These are phyloP conservation scores for Colletotrichum lini DNA, from an alignment of 2,329 filamentous ascomycete genomes.

Conservation along the genomic window DNA sequence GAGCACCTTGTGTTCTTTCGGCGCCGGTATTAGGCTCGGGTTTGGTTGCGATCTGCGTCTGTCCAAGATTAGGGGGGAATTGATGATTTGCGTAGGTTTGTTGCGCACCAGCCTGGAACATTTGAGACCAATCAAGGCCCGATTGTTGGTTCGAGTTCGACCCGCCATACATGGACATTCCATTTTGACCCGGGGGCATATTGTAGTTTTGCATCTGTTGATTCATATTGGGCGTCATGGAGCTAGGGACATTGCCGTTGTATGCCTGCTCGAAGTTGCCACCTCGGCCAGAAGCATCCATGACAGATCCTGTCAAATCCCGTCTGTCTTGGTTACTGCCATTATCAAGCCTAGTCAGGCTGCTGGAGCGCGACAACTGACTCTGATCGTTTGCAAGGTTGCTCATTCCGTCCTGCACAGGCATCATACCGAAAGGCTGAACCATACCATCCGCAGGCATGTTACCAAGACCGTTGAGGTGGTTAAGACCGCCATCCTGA, in stretches of 20 bases:
- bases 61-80: constrained; percentile 76
- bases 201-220: constrained; percentile 76
- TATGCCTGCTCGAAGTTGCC: constrained; percentile 68
- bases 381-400: constrained; percentile 73
- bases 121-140: constrained; percentile 81
- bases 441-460: constrained; percentile 71
- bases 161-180: constrained; percentile 74
- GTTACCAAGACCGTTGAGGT: constrained; percentile 73
- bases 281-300: constrained; percentile 61
- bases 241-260: constrained; percentile 69
- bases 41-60: constrained; percentile 79
- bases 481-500: constrained; percentile 68
- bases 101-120: constrained; percentile 82
- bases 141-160: constrained; percentile 74
- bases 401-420: constrained; percentile 71
- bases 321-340: constrained; percentile 70
- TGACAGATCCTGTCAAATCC: constrained; percentile 68
- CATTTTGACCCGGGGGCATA: constrained; percentile 74
- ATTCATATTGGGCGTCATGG: constrained; percentile 74
- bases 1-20: constrained; percentile 63
- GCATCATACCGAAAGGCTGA: constrained; percentile 69
- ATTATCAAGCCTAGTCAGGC: constrained; percentile 71
- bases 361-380: constrained; percentile 73
- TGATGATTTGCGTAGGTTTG: constrained; percentile 72
- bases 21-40: constrained; percentile 72